phyloP scores from a whole-genome alignment of 2,329 filamentous ascomycete species.

The Trichophyton equinum region DNA sequence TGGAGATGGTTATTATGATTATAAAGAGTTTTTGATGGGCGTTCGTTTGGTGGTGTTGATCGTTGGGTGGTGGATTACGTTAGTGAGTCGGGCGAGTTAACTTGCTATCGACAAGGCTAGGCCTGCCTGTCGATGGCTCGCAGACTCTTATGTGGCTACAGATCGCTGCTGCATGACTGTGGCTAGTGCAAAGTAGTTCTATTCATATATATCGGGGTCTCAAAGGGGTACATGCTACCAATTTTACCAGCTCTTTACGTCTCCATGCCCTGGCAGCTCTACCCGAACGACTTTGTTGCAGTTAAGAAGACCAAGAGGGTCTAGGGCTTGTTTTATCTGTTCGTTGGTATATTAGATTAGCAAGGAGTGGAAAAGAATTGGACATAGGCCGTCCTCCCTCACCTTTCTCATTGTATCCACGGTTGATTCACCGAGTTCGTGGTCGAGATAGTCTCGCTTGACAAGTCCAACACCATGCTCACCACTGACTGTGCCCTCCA shows the following conservation, averaged over 20 bases:
- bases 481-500: slow-evolving; percentile 60
- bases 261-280: slow-evolving; percentile 37
- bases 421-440: slow-evolving; percentile 49
- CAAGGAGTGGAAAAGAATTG: not conserved
- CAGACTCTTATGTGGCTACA: too few species aligned
- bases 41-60: too few species aligned
- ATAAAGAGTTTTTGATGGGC: too few species aligned
- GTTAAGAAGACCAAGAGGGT: slow-evolving; percentile 53
- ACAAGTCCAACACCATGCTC: slow-evolving; percentile 60
- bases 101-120: too few species aligned
- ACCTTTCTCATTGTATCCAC: slow-evolving; percentile 54
- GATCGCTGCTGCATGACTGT: too few species aligned
- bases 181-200: not conserved
- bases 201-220: not conserved
- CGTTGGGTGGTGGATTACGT: too few species aligned
- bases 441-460: slow-evolving; percentile 52
- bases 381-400: slow-evolving; percentile 28
- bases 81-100: too few species aligned
- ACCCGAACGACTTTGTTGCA: slow-evolving; percentile 54
- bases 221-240: not conserved
- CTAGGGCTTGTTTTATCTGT: slow-evolving; percentile 51
- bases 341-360: slow-evolving; percentile 14
- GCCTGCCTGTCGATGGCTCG: too few species aligned
- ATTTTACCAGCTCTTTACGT: slow-evolving; percentile 36
- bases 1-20: too few species aligned